Evolutionary conservation across 352 stramenopile species (phyloP).

Genomic region (Pythium apleroticum): DNA sequence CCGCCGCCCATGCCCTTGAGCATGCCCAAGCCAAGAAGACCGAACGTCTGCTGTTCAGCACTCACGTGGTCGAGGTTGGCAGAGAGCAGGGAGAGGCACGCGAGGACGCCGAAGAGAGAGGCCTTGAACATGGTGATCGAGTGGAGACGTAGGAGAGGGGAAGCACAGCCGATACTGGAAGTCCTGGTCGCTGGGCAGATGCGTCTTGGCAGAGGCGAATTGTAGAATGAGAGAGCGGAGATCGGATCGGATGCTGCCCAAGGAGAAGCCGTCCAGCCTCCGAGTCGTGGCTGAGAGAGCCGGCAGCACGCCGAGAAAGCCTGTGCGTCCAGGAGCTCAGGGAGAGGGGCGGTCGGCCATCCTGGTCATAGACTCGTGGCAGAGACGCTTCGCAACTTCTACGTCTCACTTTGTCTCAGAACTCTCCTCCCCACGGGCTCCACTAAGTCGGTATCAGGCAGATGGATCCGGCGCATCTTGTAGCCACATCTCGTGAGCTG

Average conservation of each 20-base stretch:
- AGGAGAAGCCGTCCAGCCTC: neutral
- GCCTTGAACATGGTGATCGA: constrained; percentile 10
- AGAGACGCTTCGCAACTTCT: neutral
- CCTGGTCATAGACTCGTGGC: neutral
- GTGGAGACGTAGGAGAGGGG: neutral
- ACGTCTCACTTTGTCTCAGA: neutral
- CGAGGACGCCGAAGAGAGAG: constrained; percentile 8
- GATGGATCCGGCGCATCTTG: neutral
- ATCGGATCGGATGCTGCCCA: neutral
- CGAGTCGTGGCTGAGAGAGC: neutral
- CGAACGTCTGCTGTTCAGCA: constrained; percentile 16
- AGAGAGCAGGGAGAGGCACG: neutral
- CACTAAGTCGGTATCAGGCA: neutral
- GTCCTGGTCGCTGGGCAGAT: neutral
- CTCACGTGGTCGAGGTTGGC: neutral
- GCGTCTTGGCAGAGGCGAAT: neutral
- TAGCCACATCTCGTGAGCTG: neutral
- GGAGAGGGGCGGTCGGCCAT: neutral
- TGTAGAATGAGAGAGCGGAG: neutral
- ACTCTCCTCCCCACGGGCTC: neutral
- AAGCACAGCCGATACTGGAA: neutral
- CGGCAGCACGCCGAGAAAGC: neutral
- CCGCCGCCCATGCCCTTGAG: neutral
- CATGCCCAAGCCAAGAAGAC: neutral
- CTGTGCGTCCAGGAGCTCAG: neutral